These are phyloP conservation scores for Daldinia bambusicola DNA, from an alignment of 495 filamentous ascomycete species.

Conservation along the genomic window DNA sequence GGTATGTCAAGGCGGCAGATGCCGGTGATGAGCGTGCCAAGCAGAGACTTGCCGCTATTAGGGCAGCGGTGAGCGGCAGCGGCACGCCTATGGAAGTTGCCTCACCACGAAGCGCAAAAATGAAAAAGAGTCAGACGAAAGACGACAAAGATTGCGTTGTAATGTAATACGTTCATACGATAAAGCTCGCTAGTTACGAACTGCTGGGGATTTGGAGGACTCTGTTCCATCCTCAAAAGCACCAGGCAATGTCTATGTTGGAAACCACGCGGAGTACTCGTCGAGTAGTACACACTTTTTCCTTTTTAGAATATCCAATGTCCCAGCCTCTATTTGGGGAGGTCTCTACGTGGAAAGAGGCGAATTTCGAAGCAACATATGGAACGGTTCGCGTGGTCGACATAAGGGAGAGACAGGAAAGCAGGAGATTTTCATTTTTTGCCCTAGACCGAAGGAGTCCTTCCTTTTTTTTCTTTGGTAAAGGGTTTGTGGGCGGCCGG, in stretches of 20 bases:
- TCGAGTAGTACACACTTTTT: constrained; percentile 3
- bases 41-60: constrained; percentile 84
- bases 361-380: constrained; percentile 8
- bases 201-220: background rate
- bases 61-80: constrained; percentile 84
- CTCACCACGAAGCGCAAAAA: constrained; percentile 59
- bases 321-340: constrained; percentile 3
- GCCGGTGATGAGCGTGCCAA: constrained; percentile 90
- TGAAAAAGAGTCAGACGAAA: constrained; percentile 59
- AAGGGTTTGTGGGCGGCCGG: constrained; percentile 30
- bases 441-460: constrained; percentile 35
- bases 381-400: constrained; percentile 11
- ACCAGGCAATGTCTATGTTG: constrained; percentile 29
- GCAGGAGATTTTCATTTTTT: constrained; percentile 38
- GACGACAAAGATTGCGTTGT: constrained; percentile 68
- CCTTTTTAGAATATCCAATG: constrained; percentile 38
- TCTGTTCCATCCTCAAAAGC: constrained; percentile 5
- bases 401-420: constrained; percentile 14
- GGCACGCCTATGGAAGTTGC: constrained; percentile 65
- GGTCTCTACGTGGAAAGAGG: constrained; percentile 14
- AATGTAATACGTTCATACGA: constrained; percentile 59
- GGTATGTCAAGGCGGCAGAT: constrained; percentile 97
- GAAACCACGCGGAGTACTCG: constrained; percentile 35
- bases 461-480: constrained; percentile 15
- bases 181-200: constrained; percentile 10